Percentiles rank a stretch among this genome's conserved stretches.
Conservation (phyloP, 2,329 filamentous ascomycete species). For the Epichloe elymi region DNA sequence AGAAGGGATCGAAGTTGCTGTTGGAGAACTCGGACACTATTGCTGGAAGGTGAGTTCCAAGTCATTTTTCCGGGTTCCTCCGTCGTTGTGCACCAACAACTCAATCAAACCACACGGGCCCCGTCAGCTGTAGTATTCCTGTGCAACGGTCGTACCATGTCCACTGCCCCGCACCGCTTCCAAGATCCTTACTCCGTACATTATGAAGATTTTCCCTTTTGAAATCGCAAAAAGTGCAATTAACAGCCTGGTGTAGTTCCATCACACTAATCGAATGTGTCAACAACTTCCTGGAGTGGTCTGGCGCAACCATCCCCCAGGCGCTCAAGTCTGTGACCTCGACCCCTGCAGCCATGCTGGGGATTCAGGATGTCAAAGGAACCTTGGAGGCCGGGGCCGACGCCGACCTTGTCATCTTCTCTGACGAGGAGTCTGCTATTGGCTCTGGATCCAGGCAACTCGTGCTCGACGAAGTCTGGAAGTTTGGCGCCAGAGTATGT, state of each 20-base stretch:
- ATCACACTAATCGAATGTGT: conserved; percentile 70
- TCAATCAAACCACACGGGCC: not conserved
- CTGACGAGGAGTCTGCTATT: conserved; percentile 28
- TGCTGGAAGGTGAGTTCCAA: conserved; percentile 52
- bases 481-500: conserved; percentile 50
- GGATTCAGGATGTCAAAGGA: conserved; percentile 54
- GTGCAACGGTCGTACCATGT: too few species aligned
- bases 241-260: conserved; percentile 30
- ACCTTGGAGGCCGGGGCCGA: conserved; percentile 48
- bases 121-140: not conserved
- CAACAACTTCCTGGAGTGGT: conserved; percentile 68
- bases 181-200: not conserved
- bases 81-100: not conserved
- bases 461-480: conserved; percentile 65
- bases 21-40: conserved; percentile 69
- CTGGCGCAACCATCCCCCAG: conserved; percentile 51
- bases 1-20: conserved; percentile 58
- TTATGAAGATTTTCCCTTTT: too few species aligned
- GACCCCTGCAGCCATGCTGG: conserved; percentile 67
- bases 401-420: conserved; percentile 57
- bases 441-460: conserved; percentile 35
- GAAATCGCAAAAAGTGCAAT: not conserved
- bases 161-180: not conserved
- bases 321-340: conserved; percentile 61
- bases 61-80: not conserved